phyloP scores from a whole-genome alignment of 2,329 filamentous ascomycete genomes.

The Monilinia laxa region DNA sequence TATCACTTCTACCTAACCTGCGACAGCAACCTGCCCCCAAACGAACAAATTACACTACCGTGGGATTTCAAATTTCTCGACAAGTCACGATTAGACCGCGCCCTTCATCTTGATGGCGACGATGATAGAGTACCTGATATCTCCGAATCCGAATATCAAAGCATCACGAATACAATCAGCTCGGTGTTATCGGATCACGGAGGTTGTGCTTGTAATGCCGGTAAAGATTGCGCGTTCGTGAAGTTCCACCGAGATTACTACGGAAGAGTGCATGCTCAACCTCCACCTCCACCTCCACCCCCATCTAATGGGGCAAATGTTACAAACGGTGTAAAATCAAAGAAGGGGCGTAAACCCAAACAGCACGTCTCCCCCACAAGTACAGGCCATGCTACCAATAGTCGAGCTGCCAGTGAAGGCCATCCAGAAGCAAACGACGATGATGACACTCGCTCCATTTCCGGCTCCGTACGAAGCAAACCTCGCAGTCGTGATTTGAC shows the following conservation, averaged over 20 bases:
- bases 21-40: conserved; percentile 67
- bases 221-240: conserved; percentile 61
- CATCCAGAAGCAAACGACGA: conserved; percentile 56
- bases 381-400: conserved; percentile 61
- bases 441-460: conserved; percentile 50
- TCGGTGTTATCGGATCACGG: conserved; percentile 74
- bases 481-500: conserved; percentile 66
- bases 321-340: conserved; percentile 34
- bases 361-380: conserved; percentile 60
- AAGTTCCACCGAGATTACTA: conserved; percentile 61
- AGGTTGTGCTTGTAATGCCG: conserved; percentile 72
- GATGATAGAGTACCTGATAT: conserved; percentile 48
- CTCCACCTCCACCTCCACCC: conserved; percentile 39
- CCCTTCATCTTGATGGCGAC: conserved; percentile 59
- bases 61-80: conserved; percentile 68
- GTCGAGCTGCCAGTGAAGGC: conserved; percentile 62
- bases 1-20: conserved; percentile 94
- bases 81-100: conserved; percentile 54
- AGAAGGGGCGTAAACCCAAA: conserved; percentile 50
- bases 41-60: conserved; percentile 61
- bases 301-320: conserved; percentile 36
- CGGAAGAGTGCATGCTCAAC: conserved; percentile 49
- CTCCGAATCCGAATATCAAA: conserved; percentile 58
- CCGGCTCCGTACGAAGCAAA: conserved; percentile 60
- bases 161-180: conserved; percentile 64